Conservation (phyloP, 2,329 filamentous ascomycete genomes). For the Aspergillus novofumigatus region DNA sequence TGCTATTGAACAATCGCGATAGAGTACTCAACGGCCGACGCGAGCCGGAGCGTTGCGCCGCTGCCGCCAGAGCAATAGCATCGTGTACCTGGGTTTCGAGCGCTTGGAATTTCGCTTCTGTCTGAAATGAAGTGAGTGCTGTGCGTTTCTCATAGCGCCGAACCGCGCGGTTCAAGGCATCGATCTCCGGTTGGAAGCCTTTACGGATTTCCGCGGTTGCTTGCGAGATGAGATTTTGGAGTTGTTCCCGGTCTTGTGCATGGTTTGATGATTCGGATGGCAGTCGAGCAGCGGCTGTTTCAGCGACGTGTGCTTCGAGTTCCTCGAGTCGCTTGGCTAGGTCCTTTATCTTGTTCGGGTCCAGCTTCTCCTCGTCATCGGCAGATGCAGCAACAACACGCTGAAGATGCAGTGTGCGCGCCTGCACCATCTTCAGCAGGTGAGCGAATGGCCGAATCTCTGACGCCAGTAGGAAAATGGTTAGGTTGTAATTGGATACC, state of each 20-base stretch:
- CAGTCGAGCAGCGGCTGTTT: slow-evolving; percentile 27
- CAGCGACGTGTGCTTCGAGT: slow-evolving; percentile 58
- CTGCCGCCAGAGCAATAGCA: slow-evolving; percentile 74
- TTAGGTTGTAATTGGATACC: slow-evolving; percentile 88
- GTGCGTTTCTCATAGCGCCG: slow-evolving; percentile 88
- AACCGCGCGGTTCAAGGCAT: slow-evolving; percentile 82
- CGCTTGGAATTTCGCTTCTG: slow-evolving; percentile 67
- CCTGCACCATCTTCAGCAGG: slow-evolving; percentile 72
- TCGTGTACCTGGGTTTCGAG: slow-evolving; percentile 71
- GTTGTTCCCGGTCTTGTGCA: slow-evolving; percentile 28
- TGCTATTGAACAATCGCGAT: slow-evolving; percentile 33
- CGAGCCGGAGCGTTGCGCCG: slow-evolving; percentile 47
- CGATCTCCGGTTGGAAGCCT: slow-evolving; percentile 72
- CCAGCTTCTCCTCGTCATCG: slow-evolving; percentile 29
- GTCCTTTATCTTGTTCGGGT: slow-evolving; percentile 45
- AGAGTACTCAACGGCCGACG: slow-evolving; percentile 22
- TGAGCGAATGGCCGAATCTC: slow-evolving; percentile 82
- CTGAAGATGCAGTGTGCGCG: slow-evolving; percentile 77
- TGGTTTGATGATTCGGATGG: slow-evolving; percentile 7
- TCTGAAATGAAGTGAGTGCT: slow-evolving; percentile 68
- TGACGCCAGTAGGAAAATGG: slow-evolving; percentile 81
- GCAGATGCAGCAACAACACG: slow-evolving; percentile 52
- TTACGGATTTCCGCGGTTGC: slow-evolving; percentile 56
- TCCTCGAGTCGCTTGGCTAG: slow-evolving; percentile 64
- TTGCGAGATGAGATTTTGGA: slow-evolving; percentile 38